Percentiles rank a stretch among this genome's conserved stretches.
phyloP scores from a whole-genome alignment of 2,329 filamentous ascomycete species.

The Claviceps digitariae region DNA sequence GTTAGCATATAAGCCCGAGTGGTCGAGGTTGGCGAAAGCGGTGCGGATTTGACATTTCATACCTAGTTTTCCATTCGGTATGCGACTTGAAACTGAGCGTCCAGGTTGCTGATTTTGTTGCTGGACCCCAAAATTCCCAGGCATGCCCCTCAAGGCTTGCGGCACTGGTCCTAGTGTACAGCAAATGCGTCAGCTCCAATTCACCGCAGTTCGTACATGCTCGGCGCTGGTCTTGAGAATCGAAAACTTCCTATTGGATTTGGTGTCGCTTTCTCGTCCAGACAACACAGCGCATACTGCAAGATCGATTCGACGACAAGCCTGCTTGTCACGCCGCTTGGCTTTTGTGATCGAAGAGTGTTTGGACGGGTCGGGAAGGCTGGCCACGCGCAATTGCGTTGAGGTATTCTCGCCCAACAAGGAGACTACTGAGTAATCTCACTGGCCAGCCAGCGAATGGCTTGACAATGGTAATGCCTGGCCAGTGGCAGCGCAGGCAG shows the following conservation, averaged over 20 bases:
- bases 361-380: neutral
- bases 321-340: neutral
- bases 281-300: neutral
- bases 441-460: neutral
- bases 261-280: neutral
- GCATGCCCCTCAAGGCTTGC: slow-evolving; percentile 48
- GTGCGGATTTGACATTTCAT: slow-evolving; percentile 5
- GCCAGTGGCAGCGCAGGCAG: neutral
- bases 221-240: neutral
- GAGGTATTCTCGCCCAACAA: neutral
- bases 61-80: slow-evolving; percentile 56
- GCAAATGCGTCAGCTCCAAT: slow-evolving; percentile 14
- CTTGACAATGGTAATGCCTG: neutral
- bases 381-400: neutral
- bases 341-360: neutral
- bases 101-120: slow-evolving; percentile 41
- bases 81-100: slow-evolving; percentile 41
- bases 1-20: neutral
- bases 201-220: neutral
- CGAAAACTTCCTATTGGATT: neutral
- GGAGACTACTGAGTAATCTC: neutral
- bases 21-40: too few relatives aligned
- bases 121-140: slow-evolving; percentile 44
- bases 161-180: slow-evolving; percentile 39
- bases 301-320: neutral